Percentiles rank a stretch among this genome's conserved stretches.
Conservation (phyloP, 1,284 basidiomycete species). For the Cutaneotrichosporon curvatum region DNA sequence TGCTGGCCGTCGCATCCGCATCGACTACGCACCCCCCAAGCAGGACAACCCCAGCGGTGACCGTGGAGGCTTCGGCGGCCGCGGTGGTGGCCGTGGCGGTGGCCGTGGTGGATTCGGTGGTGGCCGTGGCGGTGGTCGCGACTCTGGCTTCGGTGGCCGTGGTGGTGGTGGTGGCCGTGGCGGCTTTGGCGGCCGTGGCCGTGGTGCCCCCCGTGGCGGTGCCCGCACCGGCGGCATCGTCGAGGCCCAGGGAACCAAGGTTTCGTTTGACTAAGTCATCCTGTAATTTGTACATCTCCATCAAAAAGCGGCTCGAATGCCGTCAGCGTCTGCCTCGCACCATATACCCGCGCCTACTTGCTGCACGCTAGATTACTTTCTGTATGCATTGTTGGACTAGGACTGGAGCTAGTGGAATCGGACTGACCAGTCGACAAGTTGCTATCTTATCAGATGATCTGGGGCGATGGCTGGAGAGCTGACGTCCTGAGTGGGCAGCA, state of each 20-base stretch:
- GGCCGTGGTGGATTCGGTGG: slow-evolving; percentile 50
- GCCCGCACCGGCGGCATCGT: slow-evolving; percentile 67
- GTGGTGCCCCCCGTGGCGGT: slow-evolving; percentile 43
- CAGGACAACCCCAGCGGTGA: slow-evolving; percentile 49
- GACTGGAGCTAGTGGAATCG: too few relatives aligned
- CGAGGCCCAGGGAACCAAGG: slow-evolving; percentile 70
- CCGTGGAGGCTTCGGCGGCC: slow-evolving; percentile 39
- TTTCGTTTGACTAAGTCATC: slow-evolving; percentile 56
- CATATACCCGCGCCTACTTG: not conserved
- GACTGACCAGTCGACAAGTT: too few relatives aligned
- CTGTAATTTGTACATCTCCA: too few relatives aligned
- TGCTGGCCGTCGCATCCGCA: slow-evolving; percentile 69
- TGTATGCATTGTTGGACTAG: not conserved
- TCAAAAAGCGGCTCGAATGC: not conserved
- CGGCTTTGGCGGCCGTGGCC: slow-evolving; percentile 38
- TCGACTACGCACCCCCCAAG: slow-evolving; percentile 87
- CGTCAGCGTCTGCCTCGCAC: too few relatives aligned
- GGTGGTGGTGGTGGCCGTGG: slow-evolving; percentile 40
- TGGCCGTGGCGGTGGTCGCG: slow-evolving; percentile 32
- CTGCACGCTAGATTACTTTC: not conserved
- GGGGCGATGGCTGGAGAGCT: too few relatives aligned
- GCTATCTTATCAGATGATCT: too few relatives aligned
- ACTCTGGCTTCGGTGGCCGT: slow-evolving; percentile 21
- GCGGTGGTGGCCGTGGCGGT: slow-evolving; percentile 43
- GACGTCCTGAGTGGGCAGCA: too few relatives aligned